Percentiles rank a stretch among this genome's conserved stretches.
phyloP scores from a whole-genome alignment of 768 basidiomycete species.

The Paxillus involutus region DNA sequence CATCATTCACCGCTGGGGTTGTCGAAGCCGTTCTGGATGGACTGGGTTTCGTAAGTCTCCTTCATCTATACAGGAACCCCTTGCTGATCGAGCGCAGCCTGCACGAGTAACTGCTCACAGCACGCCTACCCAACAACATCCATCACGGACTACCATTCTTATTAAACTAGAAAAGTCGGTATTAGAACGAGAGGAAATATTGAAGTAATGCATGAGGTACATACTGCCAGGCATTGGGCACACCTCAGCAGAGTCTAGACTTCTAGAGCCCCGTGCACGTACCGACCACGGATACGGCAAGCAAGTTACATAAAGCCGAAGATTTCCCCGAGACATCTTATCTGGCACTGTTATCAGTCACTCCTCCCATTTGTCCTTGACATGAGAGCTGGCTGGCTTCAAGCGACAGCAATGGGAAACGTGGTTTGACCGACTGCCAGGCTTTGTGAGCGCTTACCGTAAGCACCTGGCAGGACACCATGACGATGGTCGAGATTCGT shows the following conservation, averaged over 20 bases:
- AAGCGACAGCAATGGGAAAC: not conserved
- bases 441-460: too few species aligned
- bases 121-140: slow-evolving; percentile 78
- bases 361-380: too few species aligned
- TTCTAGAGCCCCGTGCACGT: too few species aligned
- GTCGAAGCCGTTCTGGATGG: slow-evolving; percentile 97
- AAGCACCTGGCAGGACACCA: slow-evolving; percentile 19
- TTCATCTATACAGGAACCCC: not conserved
- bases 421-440: too few species aligned
- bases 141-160: slow-evolving; percentile 90
- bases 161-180: slow-evolving; percentile 95
- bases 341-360: too few species aligned
- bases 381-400: too few species aligned
- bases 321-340: too few species aligned
- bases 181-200: slow-evolving; percentile 88
- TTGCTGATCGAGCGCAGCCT: slow-evolving; percentile 54
- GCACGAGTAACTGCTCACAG: slow-evolving; percentile 96
- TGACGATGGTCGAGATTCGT: slow-evolving; percentile 64
- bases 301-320: too few species aligned
- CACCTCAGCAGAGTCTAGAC: too few species aligned
- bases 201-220: slow-evolving; percentile 51
- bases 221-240: not conserved
- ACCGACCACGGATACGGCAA: too few species aligned
- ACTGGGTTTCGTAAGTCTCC: slow-evolving; percentile 80
- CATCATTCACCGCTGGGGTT: slow-evolving; percentile 96